phyloP scores from a whole-genome alignment of 768 basidiomycete species.

The Mycena galericulata region DNA sequence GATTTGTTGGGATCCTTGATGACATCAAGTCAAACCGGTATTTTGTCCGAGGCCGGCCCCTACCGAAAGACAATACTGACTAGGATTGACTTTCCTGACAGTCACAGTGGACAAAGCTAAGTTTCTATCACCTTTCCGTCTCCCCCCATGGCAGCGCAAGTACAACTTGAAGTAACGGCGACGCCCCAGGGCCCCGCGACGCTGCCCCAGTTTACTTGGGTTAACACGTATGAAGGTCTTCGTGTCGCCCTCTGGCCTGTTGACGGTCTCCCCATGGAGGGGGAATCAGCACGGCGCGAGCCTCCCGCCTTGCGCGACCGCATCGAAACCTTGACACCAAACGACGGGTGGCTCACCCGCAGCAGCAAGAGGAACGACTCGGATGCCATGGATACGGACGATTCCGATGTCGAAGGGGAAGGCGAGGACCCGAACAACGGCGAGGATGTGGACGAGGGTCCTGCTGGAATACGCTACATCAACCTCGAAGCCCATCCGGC shows the following conservation, averaged over 20 bases:
- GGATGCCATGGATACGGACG: conserved; percentile 1
- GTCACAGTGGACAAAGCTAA: too few species aligned
- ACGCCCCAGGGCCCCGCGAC: not conserved
- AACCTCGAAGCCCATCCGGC: not conserved
- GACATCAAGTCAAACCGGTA: too few species aligned
- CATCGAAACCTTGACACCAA: conserved; percentile 1
- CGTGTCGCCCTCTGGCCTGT: conserved; percentile 9
- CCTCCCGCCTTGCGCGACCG: conserved; percentile 4
- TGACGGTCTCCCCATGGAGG: not conserved
- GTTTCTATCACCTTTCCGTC: too few species aligned
- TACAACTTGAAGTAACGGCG: too few species aligned
- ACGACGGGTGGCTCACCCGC: conserved; percentile 2
- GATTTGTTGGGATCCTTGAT: too few species aligned
- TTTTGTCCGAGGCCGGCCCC: too few species aligned
- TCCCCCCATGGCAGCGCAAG: too few species aligned
- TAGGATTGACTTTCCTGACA: too few species aligned
- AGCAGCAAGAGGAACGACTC: not conserved
- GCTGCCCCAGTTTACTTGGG: conserved; percentile 10
- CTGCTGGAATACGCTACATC: conserved; percentile 3
- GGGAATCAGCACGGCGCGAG: too few species aligned
- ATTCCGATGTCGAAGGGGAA: not conserved
- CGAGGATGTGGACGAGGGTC: not conserved
- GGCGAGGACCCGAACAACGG: not conserved
- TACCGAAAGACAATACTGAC: too few species aligned
- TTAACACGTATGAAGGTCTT: not conserved